phyloP scores from a whole-genome alignment of 2,329 filamentous ascomycete species.

The Teratosphaeriaceae sp. region DNA sequence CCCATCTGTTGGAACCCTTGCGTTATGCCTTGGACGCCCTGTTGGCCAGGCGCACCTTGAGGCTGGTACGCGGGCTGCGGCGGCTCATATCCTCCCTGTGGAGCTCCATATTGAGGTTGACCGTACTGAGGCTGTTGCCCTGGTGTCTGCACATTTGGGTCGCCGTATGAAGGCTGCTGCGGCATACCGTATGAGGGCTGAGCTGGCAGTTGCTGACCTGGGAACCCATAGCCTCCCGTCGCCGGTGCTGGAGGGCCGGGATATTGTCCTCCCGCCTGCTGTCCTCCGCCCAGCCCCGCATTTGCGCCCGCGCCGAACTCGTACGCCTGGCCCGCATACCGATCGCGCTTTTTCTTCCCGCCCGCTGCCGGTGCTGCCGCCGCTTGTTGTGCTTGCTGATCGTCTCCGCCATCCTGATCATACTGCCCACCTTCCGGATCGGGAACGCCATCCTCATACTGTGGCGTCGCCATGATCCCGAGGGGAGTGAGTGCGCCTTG shows the following conservation, averaged over 20 bases:
- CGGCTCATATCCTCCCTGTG: slow-evolving; percentile 51
- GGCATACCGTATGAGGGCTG: slow-evolving; percentile 29
- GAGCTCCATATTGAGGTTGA: slow-evolving; percentile 39
- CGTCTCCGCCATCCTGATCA: slow-evolving; percentile 18
- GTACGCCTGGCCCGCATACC: slow-evolving; percentile 87
- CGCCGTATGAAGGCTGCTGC: slow-evolving; percentile 25
- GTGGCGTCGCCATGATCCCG: too few relatives aligned
- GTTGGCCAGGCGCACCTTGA: slow-evolving; percentile 36
- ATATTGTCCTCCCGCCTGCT: slow-evolving; percentile 38
- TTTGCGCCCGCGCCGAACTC: slow-evolving; percentile 88
- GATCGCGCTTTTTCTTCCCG: slow-evolving; percentile 76
- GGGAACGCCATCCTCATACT: slow-evolving; percentile 10
- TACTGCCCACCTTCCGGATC: slow-evolving; percentile 12
- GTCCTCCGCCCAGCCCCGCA: slow-evolving; percentile 37
- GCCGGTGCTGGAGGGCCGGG: slow-evolving; percentile 34
- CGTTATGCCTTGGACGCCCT: slow-evolving; percentile 57
- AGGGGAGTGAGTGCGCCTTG: too few relatives aligned
- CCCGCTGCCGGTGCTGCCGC: slow-evolving; percentile 18
- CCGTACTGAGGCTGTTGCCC: slow-evolving; percentile 26
- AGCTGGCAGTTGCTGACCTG: slow-evolving; percentile 31
- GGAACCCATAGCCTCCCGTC: slow-evolving; percentile 33
- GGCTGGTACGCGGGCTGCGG: slow-evolving; percentile 60
- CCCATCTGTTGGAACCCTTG: slow-evolving; percentile 78
- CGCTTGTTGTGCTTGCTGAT: slow-evolving; percentile 13
- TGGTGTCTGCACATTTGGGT: slow-evolving; percentile 13